Base-by-base conservation (phyloP, 129 eudicot species). In the Calendula officinalis region DNA sequence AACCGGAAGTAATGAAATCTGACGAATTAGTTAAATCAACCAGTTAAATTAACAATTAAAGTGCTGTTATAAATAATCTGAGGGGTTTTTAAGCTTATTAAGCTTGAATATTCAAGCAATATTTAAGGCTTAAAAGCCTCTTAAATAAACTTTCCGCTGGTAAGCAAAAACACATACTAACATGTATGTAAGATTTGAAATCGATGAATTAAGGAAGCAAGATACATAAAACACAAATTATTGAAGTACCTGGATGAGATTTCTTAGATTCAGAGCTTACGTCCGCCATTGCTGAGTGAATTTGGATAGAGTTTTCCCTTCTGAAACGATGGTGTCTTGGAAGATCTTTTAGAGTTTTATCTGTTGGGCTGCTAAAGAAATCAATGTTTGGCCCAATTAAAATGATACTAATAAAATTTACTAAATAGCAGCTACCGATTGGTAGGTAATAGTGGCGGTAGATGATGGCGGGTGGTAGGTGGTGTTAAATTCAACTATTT, bases 241-340 rank as follows among this genome's bases (percentile, higher is more conserved):
- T n/a, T 5, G 36, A 44, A 27, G 49, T 49, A 72, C 77, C 71
- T 63, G 48, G 30, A 53, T 50, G 39, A 66, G 74, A 49, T 47
- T 75, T 60, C 35, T 40, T 44, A 22, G 49, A 62, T 2, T 52
- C 70, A 7, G 64, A 60, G 51, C 64, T 53, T 70, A 12, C 59
- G 33, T 75, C 75, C 51, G 75, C 75, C 75, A 75, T 75, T 56
- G 49, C 11, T n/a, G n/a, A 16, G 43, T 22, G 30, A 22, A 22
- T 22, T 3, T 68, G 53, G 14, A 39, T 70, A 35, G 59, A 60
- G 49, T 5, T 1, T 43, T 42, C 32, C 32, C 45, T 7, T 48
- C 49, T 37, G 40, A 5, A 53, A 27, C n/a, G n/a, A n/a, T n/a
- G n/a, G 7, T 54, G 8, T 35, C 33, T 47, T 10, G 13, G 37